These are phyloP conservation scores for Haplographium delicatum DNA, from an alignment of 495 filamentous ascomycete genomes.

Conservation along the genomic window DNA sequence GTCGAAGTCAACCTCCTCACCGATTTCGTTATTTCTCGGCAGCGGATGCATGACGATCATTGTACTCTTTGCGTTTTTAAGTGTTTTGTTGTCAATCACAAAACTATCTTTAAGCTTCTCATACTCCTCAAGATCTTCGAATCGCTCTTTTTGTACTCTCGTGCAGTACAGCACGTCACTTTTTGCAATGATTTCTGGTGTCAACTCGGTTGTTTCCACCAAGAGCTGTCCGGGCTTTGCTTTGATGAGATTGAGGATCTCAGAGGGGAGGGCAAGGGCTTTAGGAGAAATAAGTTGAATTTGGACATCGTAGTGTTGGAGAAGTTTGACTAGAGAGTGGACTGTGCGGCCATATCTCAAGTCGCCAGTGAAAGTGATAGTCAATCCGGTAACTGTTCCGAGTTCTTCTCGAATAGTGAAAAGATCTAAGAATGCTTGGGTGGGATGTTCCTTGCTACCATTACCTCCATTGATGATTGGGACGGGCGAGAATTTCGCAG, in stretches of 20 bases:
- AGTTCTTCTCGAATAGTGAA: conserved; percentile 98
- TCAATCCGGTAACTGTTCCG: conserved; percentile 87
- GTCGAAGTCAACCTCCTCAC: conserved; percentile 95
- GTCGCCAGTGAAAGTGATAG: conserved; percentile 93
- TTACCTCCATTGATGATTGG: conserved; percentile 97
- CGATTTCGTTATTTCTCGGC: conserved; percentile 86
- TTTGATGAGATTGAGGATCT: conserved; percentile 63
- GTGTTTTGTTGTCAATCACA: conserved; percentile 81
- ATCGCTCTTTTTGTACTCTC: conserved; percentile 92
- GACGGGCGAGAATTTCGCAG: conserved; percentile 78
- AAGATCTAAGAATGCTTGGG: conserved; percentile 96
- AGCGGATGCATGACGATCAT: conserved; percentile 96
- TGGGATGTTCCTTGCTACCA: conserved; percentile 90
- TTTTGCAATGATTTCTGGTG: conserved; percentile 72
- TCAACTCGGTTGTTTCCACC: conserved; percentile 69
- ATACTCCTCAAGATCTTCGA: conserved; percentile 70
- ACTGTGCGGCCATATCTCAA: conserved; percentile 90
- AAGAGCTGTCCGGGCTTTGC: conserved; percentile 72
- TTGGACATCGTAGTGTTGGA: conserved; percentile 89
- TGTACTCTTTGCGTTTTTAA: conserved; percentile 83
- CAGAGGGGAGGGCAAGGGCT: conserved; percentile 67
- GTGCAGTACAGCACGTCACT: conserved; percentile 95
- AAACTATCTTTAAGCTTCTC: conserved; percentile 83
- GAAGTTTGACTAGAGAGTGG: conserved; percentile 87
- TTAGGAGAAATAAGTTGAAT: conserved; percentile 86